These are phyloP conservation scores for Neurospora cerealis DNA, from an alignment of 495 filamentous ascomycete genomes.

Conservation along the genomic window DNA sequence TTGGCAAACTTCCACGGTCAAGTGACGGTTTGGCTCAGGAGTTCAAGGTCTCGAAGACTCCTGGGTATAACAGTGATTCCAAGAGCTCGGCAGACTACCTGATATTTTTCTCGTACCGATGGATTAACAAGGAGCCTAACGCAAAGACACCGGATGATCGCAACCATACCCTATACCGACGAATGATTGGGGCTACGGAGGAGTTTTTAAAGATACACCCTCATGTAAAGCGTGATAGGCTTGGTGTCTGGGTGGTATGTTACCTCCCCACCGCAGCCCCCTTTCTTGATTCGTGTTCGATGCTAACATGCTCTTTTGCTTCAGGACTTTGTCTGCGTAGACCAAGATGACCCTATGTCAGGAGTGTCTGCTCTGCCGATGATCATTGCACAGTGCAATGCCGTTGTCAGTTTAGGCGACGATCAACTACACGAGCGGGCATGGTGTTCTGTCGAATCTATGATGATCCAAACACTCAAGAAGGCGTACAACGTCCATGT, in stretches of 20 bases:
- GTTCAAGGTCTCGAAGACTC: not conserved
- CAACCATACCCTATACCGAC: slow-evolving; percentile 12
- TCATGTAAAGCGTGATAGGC: slow-evolving; percentile 5
- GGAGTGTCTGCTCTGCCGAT: slow-evolving; percentile 17
- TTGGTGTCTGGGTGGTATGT: slow-evolving; percentile 19
- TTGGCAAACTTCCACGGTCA: slow-evolving; percentile 11
- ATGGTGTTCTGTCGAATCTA: slow-evolving; percentile 18
- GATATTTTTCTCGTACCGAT: slow-evolving; percentile 21
- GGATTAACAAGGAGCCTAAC: slow-evolving; percentile 9
- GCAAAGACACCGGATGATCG: slow-evolving; percentile 11
- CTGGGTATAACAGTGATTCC: not conserved
- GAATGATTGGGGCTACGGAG: slow-evolving; percentile 13
- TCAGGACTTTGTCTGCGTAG: slow-evolving; percentile 19
- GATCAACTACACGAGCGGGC: slow-evolving; percentile 10
- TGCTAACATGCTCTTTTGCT: not conserved
- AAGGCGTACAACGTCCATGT: slow-evolving; percentile 5
- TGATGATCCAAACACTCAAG: slow-evolving; percentile 10
- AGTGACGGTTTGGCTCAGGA: slow-evolving; percentile 10
- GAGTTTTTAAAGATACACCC: slow-evolving; percentile 9
- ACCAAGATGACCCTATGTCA: slow-evolving; percentile 14
- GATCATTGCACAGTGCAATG: slow-evolving; percentile 18
- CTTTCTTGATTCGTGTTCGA: not conserved
- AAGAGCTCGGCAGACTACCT: slow-evolving; percentile 4
- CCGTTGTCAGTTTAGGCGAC: slow-evolving; percentile 15
- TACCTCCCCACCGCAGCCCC: too few species aligned